These are phyloP conservation scores for Lomentospora prolificans DNA, from an alignment of 2,329 filamentous ascomycete genomes.

Conservation along the genomic window DNA sequence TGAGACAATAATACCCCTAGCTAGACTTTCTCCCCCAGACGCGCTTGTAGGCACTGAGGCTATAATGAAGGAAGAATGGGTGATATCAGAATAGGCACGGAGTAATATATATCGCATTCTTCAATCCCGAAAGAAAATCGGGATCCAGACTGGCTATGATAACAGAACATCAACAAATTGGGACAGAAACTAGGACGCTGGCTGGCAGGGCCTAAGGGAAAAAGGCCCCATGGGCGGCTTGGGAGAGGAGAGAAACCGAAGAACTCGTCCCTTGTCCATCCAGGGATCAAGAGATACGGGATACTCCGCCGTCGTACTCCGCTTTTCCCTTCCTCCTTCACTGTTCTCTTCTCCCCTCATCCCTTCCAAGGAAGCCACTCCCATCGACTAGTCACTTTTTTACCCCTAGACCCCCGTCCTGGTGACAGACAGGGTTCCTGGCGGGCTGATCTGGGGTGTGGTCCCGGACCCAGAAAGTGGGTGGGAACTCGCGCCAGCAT, in stretches of 20 bases:
- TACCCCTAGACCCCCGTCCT: not conserved
- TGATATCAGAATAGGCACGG: constrained; percentile 4
- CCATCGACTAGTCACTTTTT: not conserved
- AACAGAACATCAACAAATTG: not conserved
- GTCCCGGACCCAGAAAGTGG: constrained; percentile 3
- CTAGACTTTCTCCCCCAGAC: not conserved
- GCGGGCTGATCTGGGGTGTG: constrained; percentile 6
- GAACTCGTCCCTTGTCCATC: not conserved
- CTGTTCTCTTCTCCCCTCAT: not conserved
- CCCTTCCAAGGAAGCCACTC: not conserved
- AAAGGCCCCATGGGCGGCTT: not conserved
- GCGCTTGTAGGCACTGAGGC: not conserved
- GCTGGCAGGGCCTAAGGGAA: too few relatives aligned
- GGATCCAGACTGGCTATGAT: not conserved
- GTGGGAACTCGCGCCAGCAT: constrained; percentile 2
- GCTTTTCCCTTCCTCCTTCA: not conserved
- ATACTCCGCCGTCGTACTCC: not conserved
- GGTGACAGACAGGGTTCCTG: constrained; percentile 2
- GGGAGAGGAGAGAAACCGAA: not conserved
- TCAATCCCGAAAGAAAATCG: not conserved
- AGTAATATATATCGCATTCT: constrained; percentile 2
- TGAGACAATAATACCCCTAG: not conserved
- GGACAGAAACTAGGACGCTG: too few relatives aligned
- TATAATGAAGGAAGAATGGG: constrained; percentile 4
- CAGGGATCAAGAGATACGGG: not conserved